These are phyloP conservation scores for Leptographium procerum DNA, from an alignment of 2,329 filamentous ascomycete species.

Conservation along the genomic window DNA sequence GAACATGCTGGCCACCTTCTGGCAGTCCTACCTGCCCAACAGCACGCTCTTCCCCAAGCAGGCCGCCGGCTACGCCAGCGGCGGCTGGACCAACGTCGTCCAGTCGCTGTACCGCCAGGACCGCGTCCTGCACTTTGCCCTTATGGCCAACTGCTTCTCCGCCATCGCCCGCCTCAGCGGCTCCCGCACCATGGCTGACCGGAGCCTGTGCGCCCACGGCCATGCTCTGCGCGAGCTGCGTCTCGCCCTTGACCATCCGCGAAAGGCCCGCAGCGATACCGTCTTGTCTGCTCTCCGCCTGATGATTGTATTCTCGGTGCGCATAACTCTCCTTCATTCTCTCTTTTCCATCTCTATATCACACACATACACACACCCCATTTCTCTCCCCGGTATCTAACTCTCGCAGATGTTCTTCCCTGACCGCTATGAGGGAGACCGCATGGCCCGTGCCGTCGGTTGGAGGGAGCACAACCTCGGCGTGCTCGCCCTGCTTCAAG, in stretches of 20 bases:
- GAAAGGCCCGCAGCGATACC: conserved; percentile 11
- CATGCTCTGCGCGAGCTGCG: conserved; percentile 11
- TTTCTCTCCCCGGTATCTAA: too few species aligned
- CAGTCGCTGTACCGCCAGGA: conserved; percentile 11
- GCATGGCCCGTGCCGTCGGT: conserved; percentile 10
- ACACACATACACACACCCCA: too few species aligned
- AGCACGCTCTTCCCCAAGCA: conserved; percentile 7
- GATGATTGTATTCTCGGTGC: conserved; percentile 15
- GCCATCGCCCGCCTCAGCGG: conserved; percentile 6
- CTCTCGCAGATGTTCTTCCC: conserved; percentile 12
- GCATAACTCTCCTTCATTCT: neutral
- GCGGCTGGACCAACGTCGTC: conserved; percentile 13
- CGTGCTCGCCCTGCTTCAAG: conserved; percentile 10
- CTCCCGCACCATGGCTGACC: conserved; percentile 8
- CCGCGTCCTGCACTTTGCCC: conserved; percentile 9
- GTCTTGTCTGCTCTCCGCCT: conserved; percentile 13
- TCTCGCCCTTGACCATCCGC: conserved; percentile 7
- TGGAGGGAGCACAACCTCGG: conserved; percentile 13
- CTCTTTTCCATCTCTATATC: neutral
- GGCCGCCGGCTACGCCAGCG: conserved; percentile 8
- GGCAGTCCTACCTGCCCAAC: conserved; percentile 13
- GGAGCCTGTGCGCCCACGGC: conserved; percentile 12
- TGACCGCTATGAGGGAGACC: conserved; percentile 11
- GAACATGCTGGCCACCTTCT: conserved; percentile 10
- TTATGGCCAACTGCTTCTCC: conserved; percentile 12